phyloP scores from a whole-genome alignment of 192 early-diverging fungal genomes.

The Gigaspora rosea region DNA sequence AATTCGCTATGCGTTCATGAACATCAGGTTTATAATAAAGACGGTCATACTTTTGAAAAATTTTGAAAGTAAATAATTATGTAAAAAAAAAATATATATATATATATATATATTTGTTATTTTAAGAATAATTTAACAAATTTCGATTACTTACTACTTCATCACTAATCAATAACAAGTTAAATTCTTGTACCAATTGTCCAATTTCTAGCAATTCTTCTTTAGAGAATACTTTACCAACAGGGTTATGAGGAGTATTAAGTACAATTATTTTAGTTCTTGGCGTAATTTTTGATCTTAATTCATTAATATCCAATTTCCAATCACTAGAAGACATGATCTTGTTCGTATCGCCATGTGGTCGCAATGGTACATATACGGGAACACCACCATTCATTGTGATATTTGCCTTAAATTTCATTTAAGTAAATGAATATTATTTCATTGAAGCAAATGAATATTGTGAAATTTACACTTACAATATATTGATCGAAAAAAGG shows the following conservation, averaged over 20 bases:
- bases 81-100: background rate
- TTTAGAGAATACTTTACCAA: slow-evolving; percentile 80
- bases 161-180: slow-evolving; percentile 87
- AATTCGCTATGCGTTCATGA: slow-evolving; percentile 77
- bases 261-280: slow-evolving; percentile 86
- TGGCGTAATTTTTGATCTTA: slow-evolving; percentile 71
- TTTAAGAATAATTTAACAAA: background rate
- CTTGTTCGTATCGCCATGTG: slow-evolving; percentile 43
- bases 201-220: slow-evolving; percentile 78
- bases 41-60: slow-evolving; percentile 71
- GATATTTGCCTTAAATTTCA: slow-evolving; percentile 61
- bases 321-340: slow-evolving; percentile 78
- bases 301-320: slow-evolving; percentile 82
- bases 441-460: background rate
- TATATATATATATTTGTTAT: background rate
- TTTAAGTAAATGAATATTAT: background rate
- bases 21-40: slow-evolving; percentile 71
- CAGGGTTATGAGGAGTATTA: slow-evolving; percentile 97
- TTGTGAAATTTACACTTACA: slow-evolving; percentile 41
- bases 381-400: slow-evolving; percentile 86
- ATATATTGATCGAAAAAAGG: slow-evolving; percentile 97
- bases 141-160: slow-evolving; percentile 68
- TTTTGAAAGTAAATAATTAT: background rate
- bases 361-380: slow-evolving; percentile 80
- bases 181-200: slow-evolving; percentile 71